Evolutionary conservation across 768 basidiomycete species (phyloP).

Genomic region (Lactarius akahatsu): DNA sequence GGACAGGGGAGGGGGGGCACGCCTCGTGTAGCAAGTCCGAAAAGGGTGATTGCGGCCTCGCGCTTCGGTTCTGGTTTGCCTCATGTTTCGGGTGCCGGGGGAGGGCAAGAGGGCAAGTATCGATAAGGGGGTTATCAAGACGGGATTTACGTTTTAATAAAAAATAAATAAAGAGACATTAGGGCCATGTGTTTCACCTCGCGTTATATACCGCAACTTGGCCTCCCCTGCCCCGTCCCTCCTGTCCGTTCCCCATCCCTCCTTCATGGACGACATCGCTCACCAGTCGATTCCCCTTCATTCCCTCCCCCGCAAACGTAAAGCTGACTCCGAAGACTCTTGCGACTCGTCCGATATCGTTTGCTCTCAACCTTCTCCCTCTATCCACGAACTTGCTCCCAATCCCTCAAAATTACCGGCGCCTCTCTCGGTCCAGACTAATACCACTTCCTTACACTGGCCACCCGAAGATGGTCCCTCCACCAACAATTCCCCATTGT

Average conservation of each 20-base stretch:
- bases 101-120: background rate
- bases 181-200: slow-evolving; percentile 38
- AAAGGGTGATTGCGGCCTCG: slow-evolving; percentile 23
- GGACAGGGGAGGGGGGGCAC: background rate
- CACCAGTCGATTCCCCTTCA: slow-evolving; percentile 47
- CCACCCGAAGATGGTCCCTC: slow-evolving; percentile 22
- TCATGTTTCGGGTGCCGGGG: slow-evolving; percentile 25
- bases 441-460: slow-evolving; percentile 14
- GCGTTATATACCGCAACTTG: slow-evolving; percentile 37
- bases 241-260: slow-evolving; percentile 36
- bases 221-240: slow-evolving; percentile 18
- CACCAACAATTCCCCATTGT: slow-evolving; percentile 17
- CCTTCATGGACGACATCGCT: slow-evolving; percentile 61
- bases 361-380: slow-evolving; percentile 13
- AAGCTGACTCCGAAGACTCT: slow-evolving; percentile 53
- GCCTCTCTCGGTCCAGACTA: slow-evolving; percentile 28
- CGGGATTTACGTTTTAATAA: slow-evolving; percentile 25
- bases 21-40: slow-evolving; percentile 23
- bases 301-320: slow-evolving; percentile 62
- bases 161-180: slow-evolving; percentile 3
- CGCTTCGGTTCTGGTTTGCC: slow-evolving; percentile 24
- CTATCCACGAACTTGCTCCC: slow-evolving; percentile 17
- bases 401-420: slow-evolving; percentile 26
- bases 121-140: slow-evolving; percentile 2
- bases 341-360: slow-evolving; percentile 23